Percentiles rank a stretch among this genome's conserved stretches.
phyloP scores from a whole-genome alignment of 106 monocot genomes.

The Triglochin maritima region DNA sequence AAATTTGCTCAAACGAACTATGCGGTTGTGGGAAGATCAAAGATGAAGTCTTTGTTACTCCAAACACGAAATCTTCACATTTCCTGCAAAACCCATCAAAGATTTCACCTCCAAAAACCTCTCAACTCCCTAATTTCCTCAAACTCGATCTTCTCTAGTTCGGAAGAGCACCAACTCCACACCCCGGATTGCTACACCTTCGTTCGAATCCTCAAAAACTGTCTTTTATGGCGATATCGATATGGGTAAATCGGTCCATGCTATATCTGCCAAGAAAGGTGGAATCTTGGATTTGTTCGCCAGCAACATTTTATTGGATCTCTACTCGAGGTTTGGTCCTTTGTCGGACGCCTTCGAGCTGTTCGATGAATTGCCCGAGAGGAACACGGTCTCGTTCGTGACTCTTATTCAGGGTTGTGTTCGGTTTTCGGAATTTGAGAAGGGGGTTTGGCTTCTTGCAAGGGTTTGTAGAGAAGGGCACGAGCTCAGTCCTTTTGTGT shows the following conservation, averaged over 20 bases:
- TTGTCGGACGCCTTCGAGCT: slow-evolving; percentile 21
- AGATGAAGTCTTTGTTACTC: slow-evolving; percentile 1
- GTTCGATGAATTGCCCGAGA: slow-evolving; percentile 60
- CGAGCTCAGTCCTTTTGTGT: slow-evolving; percentile 62
- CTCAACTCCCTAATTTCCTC: neutral
- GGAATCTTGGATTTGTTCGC: slow-evolving; percentile 55
- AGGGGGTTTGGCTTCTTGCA: slow-evolving; percentile 32
- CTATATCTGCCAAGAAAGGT: slow-evolving; percentile 40
- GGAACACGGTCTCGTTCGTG: slow-evolving; percentile 71
- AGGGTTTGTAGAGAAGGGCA: slow-evolving; percentile 52
- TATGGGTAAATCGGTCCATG: slow-evolving; percentile 47
- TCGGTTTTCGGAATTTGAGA: slow-evolving; percentile 6
- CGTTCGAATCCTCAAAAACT: slow-evolving; percentile 27
- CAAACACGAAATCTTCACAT: neutral
- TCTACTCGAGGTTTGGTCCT: slow-evolving; percentile 43
- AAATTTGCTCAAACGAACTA: no score
- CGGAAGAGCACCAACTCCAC: neutral
- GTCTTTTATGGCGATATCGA: slow-evolving; percentile 10
- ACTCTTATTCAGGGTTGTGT: slow-evolving; percentile 52
- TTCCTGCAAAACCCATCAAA: neutral
- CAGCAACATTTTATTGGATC: slow-evolving; percentile 47
- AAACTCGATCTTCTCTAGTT: neutral
- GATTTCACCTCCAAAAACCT: no score
- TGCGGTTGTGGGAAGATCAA: neutral
- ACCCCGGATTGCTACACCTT: slow-evolving; percentile 29